Conservation (phyloP, 352 stramenopile genomes). For the Phytophthora tubulina region DNA sequence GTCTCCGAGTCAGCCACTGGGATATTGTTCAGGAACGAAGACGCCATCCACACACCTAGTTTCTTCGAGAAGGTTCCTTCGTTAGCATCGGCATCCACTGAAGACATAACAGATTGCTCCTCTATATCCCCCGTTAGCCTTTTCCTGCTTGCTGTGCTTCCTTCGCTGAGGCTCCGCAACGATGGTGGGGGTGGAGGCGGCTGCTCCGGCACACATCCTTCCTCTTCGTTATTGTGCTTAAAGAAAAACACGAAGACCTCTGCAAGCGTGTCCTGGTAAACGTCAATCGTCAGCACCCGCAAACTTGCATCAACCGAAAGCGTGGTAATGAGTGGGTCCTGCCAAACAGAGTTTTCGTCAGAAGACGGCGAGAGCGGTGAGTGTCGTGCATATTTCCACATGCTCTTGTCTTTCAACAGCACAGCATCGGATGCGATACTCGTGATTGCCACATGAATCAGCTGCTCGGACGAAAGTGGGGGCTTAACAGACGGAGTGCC, state of each 20-base stretch:
- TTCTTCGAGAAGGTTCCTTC: constrained; percentile 60
- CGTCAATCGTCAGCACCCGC: constrained; percentile 73
- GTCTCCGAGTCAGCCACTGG: constrained; percentile 31
- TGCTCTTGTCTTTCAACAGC: constrained; percentile 57
- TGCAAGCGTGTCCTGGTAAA: constrained; percentile 82
- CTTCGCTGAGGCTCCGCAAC: constrained; percentile 41
- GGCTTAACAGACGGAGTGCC: constrained; percentile 14
- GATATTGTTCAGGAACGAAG: constrained; percentile 65
- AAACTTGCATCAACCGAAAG: constrained; percentile 80
- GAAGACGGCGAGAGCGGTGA: constrained; percentile 42
- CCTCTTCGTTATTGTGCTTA: constrained; percentile 44
- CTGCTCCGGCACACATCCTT: constrained; percentile 16
- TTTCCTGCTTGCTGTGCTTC: constrained; percentile 35
- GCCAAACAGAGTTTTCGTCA: constrained; percentile 68
- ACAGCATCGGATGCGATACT: constrained; percentile 73
- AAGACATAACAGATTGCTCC: constrained; percentile 43
- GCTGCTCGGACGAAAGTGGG: constrained; percentile 47
- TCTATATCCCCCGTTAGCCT: constrained; percentile 27
- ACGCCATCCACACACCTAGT: constrained; percentile 64
- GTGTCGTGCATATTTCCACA: constrained; percentile 61
- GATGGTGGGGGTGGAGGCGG: constrained; percentile 29
- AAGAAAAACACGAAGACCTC: constrained; percentile 87
- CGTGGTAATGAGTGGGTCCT: constrained; percentile 72
- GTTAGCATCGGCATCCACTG: constrained; percentile 41
- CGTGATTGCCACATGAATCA: constrained; percentile 82